A percentile compares a stretch with the other conserved stretches of the same genome.
These are phyloP conservation scores for Dentipellis sp. DNA, from an alignment of 768 basidiomycete genomes.

Conservation along the genomic window DNA sequence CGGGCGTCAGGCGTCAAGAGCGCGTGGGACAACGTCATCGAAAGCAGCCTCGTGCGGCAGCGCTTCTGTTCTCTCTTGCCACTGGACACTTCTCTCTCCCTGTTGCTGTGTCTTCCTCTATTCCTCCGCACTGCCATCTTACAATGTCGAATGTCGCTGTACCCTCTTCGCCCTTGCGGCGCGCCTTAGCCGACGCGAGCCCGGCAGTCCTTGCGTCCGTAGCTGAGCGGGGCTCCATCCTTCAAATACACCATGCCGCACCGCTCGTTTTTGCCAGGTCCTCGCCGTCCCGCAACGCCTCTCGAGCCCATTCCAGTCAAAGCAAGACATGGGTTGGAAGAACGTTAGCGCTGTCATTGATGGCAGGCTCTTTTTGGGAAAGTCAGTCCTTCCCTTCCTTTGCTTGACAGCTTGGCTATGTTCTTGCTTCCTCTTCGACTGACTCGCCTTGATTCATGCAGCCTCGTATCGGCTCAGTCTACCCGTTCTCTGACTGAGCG, in stretches of 20 bases:
- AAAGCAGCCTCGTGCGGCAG: slow-evolving; percentile 1
- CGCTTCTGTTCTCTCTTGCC: not conserved
- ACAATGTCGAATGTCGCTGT: not conserved
- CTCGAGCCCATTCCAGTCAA: not conserved
- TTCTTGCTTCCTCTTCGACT: not conserved
- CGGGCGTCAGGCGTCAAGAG: slow-evolving; percentile 3
- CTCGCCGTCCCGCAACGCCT: not conserved
- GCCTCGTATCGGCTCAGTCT: slow-evolving; percentile 59
- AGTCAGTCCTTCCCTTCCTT: slow-evolving; percentile 38
- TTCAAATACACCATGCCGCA: slow-evolving; percentile 1
- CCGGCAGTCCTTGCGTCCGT: not conserved
- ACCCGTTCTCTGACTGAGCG: slow-evolving; percentile 62
- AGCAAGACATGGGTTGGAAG: slow-evolving; percentile 16
- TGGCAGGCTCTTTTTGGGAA: slow-evolving; percentile 63
- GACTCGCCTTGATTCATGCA: slow-evolving; percentile 17
- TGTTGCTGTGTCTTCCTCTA: not conserved
- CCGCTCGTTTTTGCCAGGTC: not conserved
- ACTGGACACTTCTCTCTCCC: not conserved
- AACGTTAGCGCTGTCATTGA: slow-evolving; percentile 53
- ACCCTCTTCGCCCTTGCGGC: not conserved
- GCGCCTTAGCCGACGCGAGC: not conserved
- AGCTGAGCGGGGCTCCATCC: not conserved
- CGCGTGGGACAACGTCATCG: not conserved
- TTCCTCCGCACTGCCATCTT: not conserved
- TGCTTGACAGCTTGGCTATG: slow-evolving; percentile 8